Evolutionary conservation across 2,329 filamentous ascomycete genomes (phyloP).

Genomic region (Ophiostoma novo-ulmi): DNA sequence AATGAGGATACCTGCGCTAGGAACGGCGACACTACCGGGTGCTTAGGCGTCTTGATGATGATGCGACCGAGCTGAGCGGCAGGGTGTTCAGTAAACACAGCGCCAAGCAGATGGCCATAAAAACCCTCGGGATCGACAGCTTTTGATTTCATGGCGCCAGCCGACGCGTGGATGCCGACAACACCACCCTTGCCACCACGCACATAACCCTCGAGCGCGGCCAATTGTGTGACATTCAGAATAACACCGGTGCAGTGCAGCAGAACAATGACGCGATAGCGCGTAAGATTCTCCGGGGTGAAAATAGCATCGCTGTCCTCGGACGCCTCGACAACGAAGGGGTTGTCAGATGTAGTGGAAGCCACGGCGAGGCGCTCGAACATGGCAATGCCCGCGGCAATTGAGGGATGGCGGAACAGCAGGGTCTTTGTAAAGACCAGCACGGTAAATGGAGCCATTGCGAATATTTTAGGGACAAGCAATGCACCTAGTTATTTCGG

Average conservation of each 20-base stretch:
- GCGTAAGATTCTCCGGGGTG: slow-evolving; percentile 31
- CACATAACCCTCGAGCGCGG: slow-evolving; percentile 35
- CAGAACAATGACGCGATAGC: slow-evolving; percentile 37
- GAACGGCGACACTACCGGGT: slow-evolving; percentile 32
- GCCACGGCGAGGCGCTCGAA: slow-evolving; percentile 32
- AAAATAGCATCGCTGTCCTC: slow-evolving; percentile 37
- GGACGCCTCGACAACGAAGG: slow-evolving; percentile 35
- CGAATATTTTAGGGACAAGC: not conserved
- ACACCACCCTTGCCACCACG: slow-evolving; percentile 35
- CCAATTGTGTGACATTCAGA: slow-evolving; percentile 34
- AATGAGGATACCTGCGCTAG: slow-evolving; percentile 26
- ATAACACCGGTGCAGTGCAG: slow-evolving; percentile 40
- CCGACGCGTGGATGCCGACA: slow-evolving; percentile 40
- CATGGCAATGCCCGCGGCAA: slow-evolving; percentile 36
- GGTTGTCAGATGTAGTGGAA: slow-evolving; percentile 26
- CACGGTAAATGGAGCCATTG: slow-evolving; percentile 30
- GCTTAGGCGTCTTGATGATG: slow-evolving; percentile 31
- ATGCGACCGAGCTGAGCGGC: slow-evolving; percentile 36
- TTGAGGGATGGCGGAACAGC: slow-evolving; percentile 39
- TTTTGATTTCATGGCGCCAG: slow-evolving; percentile 33
- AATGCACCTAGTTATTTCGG: not conserved
- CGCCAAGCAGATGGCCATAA: slow-evolving; percentile 39
- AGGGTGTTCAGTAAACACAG: slow-evolving; percentile 38
- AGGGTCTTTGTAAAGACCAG: slow-evolving; percentile 40
- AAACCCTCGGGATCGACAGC: slow-evolving; percentile 30